Conservation (phyloP, 345 rosid genomes). For the Eucalyptus viminalis region DNA sequence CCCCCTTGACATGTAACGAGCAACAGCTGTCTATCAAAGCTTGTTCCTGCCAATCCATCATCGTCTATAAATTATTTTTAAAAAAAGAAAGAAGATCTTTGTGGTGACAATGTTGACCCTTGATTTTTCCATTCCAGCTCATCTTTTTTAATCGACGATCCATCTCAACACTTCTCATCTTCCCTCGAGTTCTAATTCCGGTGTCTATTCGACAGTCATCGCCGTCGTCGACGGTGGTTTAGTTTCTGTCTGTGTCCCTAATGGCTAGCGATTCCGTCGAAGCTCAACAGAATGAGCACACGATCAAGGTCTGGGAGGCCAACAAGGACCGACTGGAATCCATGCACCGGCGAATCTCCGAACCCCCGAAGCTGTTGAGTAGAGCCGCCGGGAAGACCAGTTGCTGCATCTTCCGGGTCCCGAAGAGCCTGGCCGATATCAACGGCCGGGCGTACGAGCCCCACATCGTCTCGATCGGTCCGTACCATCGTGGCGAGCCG, state of each 20-base stretch:
- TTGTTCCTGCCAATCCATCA: background rate
- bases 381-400: slow-evolving; percentile 18
- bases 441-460: slow-evolving; percentile 62
- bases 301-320: background rate
- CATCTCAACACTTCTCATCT: background rate
- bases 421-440: slow-evolving; percentile 24
- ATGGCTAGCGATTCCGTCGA: background rate
- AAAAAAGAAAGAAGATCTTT: background rate
- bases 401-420: slow-evolving; percentile 39
- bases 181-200: background rate
- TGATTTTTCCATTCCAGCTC: background rate
- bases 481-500: slow-evolving; percentile 37
- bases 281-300: background rate
- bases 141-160: background rate
- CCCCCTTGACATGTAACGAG: background rate
- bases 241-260: background rate
- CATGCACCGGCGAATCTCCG: slow-evolving; percentile 24
- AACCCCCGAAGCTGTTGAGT: slow-evolving; percentile 24
- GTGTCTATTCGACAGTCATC: background rate
- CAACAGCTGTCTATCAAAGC: background rate
- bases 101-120: background rate
- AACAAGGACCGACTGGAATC: slow-evolving; percentile 10
- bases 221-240: background rate
- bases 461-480: slow-evolving; percentile 60
- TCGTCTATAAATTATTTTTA: background rate